Evolutionary conservation across 148 eudicot species (phyloP).

Genomic region (Persicaria maculosa): DNA sequence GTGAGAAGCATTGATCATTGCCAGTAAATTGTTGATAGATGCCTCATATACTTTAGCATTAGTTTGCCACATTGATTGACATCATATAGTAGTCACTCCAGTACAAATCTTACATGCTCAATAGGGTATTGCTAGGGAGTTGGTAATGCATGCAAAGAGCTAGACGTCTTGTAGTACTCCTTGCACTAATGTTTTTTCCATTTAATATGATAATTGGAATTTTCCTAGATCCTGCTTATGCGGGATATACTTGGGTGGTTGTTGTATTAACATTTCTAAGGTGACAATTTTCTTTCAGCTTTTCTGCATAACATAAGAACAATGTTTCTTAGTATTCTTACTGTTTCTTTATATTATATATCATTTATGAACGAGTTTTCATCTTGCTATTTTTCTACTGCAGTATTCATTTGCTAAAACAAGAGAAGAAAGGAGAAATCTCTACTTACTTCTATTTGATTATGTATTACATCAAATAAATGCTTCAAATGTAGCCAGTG

Average conservation of each 20-base stretch:
- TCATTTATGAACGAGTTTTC: neutral
- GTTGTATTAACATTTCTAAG: no score
- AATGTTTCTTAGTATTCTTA: neutral
- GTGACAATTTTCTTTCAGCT: neutral
- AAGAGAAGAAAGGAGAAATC: slow-evolving; percentile 84
- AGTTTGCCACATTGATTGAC: neutral
- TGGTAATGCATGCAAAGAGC: neutral
- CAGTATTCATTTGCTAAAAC: slow-evolving; percentile 89
- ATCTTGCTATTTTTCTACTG: slow-evolving; percentile 11
- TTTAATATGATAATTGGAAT: neutral
- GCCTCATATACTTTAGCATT: neutral
- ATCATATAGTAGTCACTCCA: neutral
- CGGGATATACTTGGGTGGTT: no score
- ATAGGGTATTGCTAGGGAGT: neutral
- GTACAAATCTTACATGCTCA: neutral
- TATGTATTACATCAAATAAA: slow-evolving; percentile 77
- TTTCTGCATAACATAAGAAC: neutral
- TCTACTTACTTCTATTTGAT: slow-evolving; percentile 82
- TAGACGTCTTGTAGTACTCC: neutral
- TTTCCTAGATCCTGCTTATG: neutral
- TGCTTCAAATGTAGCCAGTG: slow-evolving; percentile 51
- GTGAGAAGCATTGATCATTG: neutral
- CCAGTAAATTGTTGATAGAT: neutral
- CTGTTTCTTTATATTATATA: slow-evolving; percentile 4
- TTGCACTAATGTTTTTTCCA: neutral